Evolutionary conservation across 768 basidiomycete genomes (phyloP), one percentile per base, ranked within the genome.

Genomic region (Leccinellum luteum): DNA sequence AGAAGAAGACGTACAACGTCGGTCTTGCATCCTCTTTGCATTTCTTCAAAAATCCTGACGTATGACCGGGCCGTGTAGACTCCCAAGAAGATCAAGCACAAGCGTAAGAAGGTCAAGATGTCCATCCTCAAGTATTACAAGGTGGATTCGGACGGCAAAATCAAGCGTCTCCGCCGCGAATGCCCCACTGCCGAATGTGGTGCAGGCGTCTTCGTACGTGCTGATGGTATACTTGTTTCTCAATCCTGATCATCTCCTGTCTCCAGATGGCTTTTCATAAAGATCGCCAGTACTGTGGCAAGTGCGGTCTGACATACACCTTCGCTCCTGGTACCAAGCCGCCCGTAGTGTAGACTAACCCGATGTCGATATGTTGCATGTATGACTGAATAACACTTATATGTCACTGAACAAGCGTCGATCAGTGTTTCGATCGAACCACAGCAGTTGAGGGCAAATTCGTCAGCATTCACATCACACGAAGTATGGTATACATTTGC

Each of bases 81-180:
- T 70, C 94, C 94, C 77, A 97, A 96, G 85, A 98, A 98, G 85
- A 87, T 97, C 85, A 98, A 97, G 89, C 95, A 96, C 83, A 97
- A 97, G 86, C 89, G 90, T 77, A 98, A 98, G 85, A 97, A 98
- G 84, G 93, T 96, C 83, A 98, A 98, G 89, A 98, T 99, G 94
- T 80, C 94, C 71, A 97, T 98, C 80, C 83, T 99, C 76, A 98
- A 98, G 80, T 99, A 97, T 85, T 99, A 98, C 84, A 96, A 97
- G 81, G 95, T 99, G 67, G 96, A 98, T 79, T 95, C 94, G 48
- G 96, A 98, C 68, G 97, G 96, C 75, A 98, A 97, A 81, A 95
- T 98, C 84, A 97, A 97, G 85, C 94, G 97, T 74, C 87, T 99
- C 60, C 87, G 96, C 72, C 92, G 97, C 66, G 96, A 98, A 76